These are phyloP conservation scores for Kockovaella imperatae DNA, from an alignment of 768 basidiomycete species.

Conservation along the genomic window DNA sequence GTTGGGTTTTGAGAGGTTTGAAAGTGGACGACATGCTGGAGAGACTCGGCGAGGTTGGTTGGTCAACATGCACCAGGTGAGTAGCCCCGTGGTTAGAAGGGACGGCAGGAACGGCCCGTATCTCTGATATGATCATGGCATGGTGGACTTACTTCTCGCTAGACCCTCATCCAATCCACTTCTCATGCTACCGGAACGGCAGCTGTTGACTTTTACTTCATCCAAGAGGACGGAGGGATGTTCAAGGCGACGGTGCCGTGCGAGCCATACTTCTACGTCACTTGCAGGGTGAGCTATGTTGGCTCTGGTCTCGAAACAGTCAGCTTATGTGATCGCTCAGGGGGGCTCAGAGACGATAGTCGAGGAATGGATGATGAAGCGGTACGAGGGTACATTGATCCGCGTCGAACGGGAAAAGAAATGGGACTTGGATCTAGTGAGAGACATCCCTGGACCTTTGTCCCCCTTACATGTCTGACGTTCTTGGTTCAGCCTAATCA, in stretches of 20 bases:
- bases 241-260: constrained; percentile 90
- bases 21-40: constrained; percentile 56
- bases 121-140: not conserved
- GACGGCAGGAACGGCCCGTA: not conserved
- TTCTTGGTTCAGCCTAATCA: constrained; percentile 69
- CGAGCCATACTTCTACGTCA: constrained; percentile 90
- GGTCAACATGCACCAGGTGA: constrained; percentile 95
- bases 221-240: constrained; percentile 91
- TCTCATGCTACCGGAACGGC: constrained; percentile 75
- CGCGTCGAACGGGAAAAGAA: constrained; percentile 74
- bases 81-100: constrained; percentile 38
- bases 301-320: not conserved
- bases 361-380: constrained; percentile 92
- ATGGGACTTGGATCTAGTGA: constrained; percentile 75
- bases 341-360: constrained; percentile 75
- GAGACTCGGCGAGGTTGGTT: constrained; percentile 77
- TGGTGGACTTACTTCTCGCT: constrained; percentile 2
- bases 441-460: constrained; percentile 16
- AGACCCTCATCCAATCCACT: constrained; percentile 82
- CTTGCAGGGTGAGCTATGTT: constrained; percentile 64
- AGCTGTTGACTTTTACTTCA: constrained; percentile 93
- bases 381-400: constrained; percentile 76
- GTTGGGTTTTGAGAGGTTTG: constrained; percentile 72
- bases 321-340: constrained; percentile 46
- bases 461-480: not conserved